Conservation (phyloP, 1,284 basidiomycete species). For the Pulveroboletus sp. region DNA sequence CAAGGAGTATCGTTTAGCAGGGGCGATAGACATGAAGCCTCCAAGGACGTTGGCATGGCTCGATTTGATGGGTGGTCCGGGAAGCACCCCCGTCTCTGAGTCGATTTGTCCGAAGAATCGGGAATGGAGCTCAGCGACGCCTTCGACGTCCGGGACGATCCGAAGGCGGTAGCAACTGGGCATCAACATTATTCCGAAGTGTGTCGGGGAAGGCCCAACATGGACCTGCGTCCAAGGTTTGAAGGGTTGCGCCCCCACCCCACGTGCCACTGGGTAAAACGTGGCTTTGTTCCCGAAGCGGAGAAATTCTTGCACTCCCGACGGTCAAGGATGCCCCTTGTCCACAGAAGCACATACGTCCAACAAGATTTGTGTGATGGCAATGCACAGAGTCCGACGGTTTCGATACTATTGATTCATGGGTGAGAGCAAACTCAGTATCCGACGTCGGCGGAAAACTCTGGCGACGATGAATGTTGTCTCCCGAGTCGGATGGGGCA, state of each 20-base stretch:
- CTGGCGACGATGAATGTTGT: slow-evolving; percentile 3
- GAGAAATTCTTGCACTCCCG: background rate
- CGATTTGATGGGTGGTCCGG: background rate
- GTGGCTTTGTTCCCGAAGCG: slow-evolving; percentile 1
- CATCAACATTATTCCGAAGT: background rate
- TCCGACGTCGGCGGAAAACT: slow-evolving; percentile 15
- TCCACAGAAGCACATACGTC: background rate
- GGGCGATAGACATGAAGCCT: background rate
- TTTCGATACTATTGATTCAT: background rate
- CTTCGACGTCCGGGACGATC: background rate
- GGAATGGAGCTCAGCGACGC: background rate
- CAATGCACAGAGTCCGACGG: background rate
- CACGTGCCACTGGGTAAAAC: slow-evolving; percentile 11
- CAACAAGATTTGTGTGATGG: background rate
- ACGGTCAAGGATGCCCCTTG: background rate
- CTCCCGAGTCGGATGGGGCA: background rate
- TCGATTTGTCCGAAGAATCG: background rate
- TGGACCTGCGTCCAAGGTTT: background rate
- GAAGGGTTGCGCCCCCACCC: background rate
- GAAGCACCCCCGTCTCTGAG: background rate
- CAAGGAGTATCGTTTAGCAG: background rate
- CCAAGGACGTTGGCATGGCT: background rate
- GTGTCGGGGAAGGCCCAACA: too few relatives aligned
- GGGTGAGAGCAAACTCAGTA: background rate
- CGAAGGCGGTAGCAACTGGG: background rate